Evolutionary conservation across 495 filamentous ascomycete genomes (phyloP), one percentile per base, ranked within the genome.

Genomic region (Durotheca rogersii): DNA sequence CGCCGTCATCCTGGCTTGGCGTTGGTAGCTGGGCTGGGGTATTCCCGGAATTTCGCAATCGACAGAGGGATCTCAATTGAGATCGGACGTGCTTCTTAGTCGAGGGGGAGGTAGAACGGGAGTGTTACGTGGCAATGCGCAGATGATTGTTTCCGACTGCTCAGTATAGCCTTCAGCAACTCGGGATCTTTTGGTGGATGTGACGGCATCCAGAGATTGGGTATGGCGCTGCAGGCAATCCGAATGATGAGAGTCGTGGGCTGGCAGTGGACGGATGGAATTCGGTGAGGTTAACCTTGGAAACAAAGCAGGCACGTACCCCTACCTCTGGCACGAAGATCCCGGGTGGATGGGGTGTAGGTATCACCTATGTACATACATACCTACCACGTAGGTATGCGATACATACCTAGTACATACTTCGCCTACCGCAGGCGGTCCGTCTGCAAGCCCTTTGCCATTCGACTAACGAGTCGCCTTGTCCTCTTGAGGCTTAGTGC

Each of bases 21-120:
- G n/a, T 36, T 27, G 23, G 23, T 40, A 25, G 37, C 56, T 50
- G 53, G 56, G 56, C 56, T 54, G 50, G 56, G 56, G 56, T 59
- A 59, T 50, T 39, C 56, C 56, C 56, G 60, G 60, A 49, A 61
- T 61, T 54, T 59, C 54, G 55, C 49, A 68, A 59, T 59, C 56
- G 50, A 41, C 23, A 37, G 31, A 48, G n/a, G 45, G 52, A 59
- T 59, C 56, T 59, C 21, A 47, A 56, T 27, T 51, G 53, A 56
- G 53, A 56, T 56, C 53, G 25, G 53, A 50, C 46, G 50, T 54
- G 46, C 45, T 47, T 49, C 23, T 27, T 9, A 9, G 23, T 27
- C 23, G 23, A 46, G 36, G 14, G 31, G 17, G 5, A 42, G 6
- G 43, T 39, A 23, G 31, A 15, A 20, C 14, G 21, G 2, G 15